Evolutionary conservation across 2,329 filamentous ascomycete genomes (phyloP).

Genomic region (Cladophialophora immunda): DNA sequence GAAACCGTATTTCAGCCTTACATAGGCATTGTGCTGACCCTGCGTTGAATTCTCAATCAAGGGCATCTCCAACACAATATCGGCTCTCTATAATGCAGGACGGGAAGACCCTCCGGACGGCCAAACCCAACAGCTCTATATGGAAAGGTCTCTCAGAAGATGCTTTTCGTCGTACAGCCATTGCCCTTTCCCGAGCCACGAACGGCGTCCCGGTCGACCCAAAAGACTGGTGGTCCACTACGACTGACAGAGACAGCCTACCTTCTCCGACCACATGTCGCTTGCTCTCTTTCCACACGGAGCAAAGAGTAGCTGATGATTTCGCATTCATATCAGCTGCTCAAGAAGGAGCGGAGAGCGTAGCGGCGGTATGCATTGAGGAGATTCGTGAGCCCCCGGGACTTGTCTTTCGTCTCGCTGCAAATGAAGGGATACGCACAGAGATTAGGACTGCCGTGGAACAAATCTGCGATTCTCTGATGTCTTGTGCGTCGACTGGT

Average conservation of each 20-base stretch:
- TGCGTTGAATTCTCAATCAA: constrained; percentile 2
- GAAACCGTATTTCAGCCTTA: neutral
- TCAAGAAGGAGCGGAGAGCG: constrained; percentile 41
- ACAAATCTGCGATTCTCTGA: constrained; percentile 22
- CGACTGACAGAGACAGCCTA: neutral
- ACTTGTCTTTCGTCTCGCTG: constrained; percentile 24
- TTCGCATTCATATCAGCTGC: constrained; percentile 45
- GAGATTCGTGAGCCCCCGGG: constrained; percentile 29
- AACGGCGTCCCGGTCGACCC: constrained; percentile 24
- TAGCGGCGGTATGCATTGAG: constrained; percentile 46
- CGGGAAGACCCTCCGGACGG: constrained; percentile 29
- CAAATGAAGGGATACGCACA: constrained; percentile 26
- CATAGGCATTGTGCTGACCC: neutral
- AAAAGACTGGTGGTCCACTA: constrained; percentile 20
- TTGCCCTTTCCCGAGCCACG: constrained; percentile 34
- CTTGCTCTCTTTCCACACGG: constrained; percentile 30
- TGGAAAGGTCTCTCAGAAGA: constrained; percentile 37
- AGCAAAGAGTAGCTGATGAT: constrained; percentile 44
- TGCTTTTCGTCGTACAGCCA: constrained; percentile 37
- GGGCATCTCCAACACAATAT: constrained; percentile 1
- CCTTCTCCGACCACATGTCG: neutral
- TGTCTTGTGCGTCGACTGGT: constrained; percentile 22
- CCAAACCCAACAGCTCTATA: constrained; percentile 35
- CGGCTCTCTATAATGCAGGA: neutral
- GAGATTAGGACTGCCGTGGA: constrained; percentile 3